Percentiles rank a stretch among this genome's conserved stretches.
Evolutionary conservation across 2,329 filamentous ascomycete species (phyloP).

Genomic region (Coniochaeta pulveracea): DNA sequence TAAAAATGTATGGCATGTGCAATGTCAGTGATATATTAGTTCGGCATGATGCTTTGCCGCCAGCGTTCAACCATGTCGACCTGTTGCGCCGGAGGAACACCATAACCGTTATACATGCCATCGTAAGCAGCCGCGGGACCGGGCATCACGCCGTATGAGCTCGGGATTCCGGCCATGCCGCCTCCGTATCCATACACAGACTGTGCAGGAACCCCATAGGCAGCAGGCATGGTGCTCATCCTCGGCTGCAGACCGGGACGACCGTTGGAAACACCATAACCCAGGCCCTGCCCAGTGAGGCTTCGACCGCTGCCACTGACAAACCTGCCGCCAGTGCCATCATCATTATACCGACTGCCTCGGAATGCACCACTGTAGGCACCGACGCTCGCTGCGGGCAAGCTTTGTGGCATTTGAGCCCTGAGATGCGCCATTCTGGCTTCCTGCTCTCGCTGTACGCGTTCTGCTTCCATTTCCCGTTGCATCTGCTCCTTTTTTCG

Average conservation of each 20-base stretch:
- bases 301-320: constrained; percentile 5
- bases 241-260: constrained; percentile 7
- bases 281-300: no score
- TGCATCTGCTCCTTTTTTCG: constrained; percentile 29
- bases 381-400: constrained; percentile 19
- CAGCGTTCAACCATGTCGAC: constrained; percentile 22
- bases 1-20: no score
- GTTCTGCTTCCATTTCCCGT: constrained; percentile 27
- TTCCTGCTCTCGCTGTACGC: constrained; percentile 29
- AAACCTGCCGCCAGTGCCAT: constrained; percentile 30
- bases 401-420: constrained; percentile 33
- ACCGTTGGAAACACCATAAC: constrained; percentile 6
- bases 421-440: constrained; percentile 36
- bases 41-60: constrained; percentile 19
- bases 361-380: constrained; percentile 31
- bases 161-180: not conserved
- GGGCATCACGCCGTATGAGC: not conserved
- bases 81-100: constrained; percentile 14
- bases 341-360: constrained; percentile 44
- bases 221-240: constrained; percentile 4
- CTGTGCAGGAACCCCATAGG: constrained; percentile 1
- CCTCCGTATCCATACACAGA: constrained; percentile 3
- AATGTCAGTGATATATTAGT: no score
- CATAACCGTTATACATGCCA: constrained; percentile 7
- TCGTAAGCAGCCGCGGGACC: not conserved